A percentile compares a stretch with the other conserved stretches of the same genome.
phyloP scores from a whole-genome alignment of 352 stramenopile species.

The Globisporangium ultimum region DNA sequence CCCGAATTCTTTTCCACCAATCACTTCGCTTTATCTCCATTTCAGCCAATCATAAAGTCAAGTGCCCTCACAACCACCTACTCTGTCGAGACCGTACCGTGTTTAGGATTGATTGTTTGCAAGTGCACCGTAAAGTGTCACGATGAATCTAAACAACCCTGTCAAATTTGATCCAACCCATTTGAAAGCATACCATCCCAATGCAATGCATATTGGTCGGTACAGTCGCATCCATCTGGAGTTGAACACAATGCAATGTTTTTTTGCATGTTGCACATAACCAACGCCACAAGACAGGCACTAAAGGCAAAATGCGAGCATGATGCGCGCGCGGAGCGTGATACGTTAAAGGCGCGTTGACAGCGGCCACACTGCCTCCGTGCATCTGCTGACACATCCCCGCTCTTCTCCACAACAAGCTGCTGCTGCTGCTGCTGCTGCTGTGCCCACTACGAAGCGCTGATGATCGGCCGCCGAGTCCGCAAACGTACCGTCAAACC shows the following conservation, averaged over 20 bases:
- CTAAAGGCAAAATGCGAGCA: too few relatives aligned
- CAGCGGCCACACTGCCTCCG: too few relatives aligned
- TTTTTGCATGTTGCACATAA: too few relatives aligned
- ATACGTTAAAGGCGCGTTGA: too few relatives aligned
- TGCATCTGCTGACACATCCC: too few relatives aligned
- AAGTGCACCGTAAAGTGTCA: background rate
- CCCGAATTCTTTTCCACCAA: constrained; percentile 37
- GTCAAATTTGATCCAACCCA: too few relatives aligned
- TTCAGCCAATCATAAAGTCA: constrained; percentile 8
- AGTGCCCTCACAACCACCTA: background rate
- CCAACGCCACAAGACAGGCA: too few relatives aligned
- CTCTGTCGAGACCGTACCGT: background rate
- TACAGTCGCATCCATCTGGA: too few relatives aligned
- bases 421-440: background rate
- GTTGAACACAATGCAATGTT: too few relatives aligned
- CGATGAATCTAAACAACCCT: background rate
- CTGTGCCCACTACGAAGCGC: background rate
- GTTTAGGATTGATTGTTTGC: background rate
- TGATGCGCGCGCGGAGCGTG: too few relatives aligned
- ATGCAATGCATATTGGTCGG: too few relatives aligned
- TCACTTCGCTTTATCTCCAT: background rate
- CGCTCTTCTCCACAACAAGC: background rate
- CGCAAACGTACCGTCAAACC: background rate
- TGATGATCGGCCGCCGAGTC: background rate
- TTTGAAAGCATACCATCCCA: too few relatives aligned